phyloP scores from a whole-genome alignment of 306 rosid genomes.

The Cicer pinnatifidum region DNA sequence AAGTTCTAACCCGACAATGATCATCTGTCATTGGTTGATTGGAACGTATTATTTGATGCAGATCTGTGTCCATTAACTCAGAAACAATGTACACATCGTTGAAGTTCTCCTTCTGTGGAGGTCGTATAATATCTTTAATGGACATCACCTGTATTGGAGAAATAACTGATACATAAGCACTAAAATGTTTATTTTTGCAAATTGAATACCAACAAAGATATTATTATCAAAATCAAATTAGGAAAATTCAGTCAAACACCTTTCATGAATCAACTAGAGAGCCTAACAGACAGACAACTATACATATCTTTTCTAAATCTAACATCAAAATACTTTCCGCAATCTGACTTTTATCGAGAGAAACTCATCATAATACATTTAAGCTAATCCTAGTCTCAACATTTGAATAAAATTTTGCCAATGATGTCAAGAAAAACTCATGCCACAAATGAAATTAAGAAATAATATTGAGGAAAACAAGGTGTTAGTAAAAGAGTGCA shows the following conservation, averaged over 20 bases:
- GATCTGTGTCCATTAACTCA: constrained; percentile 93
- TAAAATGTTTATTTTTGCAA: background rate
- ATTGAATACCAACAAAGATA: constrained; percentile 9
- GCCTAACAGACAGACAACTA: background rate
- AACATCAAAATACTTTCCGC: background rate
- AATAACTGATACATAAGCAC: constrained; percentile 37
- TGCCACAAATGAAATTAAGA: constrained; percentile 26
- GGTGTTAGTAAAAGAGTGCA: constrained; percentile 12
- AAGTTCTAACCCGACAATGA: constrained; percentile 87
- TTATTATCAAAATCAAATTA: constrained; percentile 17
- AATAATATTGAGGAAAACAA: constrained; percentile 6
- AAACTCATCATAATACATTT: constrained; percentile 19
- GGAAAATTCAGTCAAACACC: constrained; percentile 20
- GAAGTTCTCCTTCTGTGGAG: constrained; percentile 89
- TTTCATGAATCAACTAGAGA: constrained; percentile 19
- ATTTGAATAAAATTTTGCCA: constrained; percentile 17
- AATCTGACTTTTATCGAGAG: background rate
- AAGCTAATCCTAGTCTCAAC: background rate
- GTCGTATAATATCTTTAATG: constrained; percentile 83
- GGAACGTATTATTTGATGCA: constrained; percentile 90
- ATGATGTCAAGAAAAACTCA: background rate
- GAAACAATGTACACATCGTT: constrained; percentile 88
- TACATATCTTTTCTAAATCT: constrained; percentile 15
- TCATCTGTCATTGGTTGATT: constrained; percentile 83
- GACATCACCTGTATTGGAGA: constrained; percentile 67